Percentiles rank a stretch among this genome's conserved stretches.
Conservation (phyloP, 2,329 filamentous ascomycete species). For the Xylaria sp. region DNA sequence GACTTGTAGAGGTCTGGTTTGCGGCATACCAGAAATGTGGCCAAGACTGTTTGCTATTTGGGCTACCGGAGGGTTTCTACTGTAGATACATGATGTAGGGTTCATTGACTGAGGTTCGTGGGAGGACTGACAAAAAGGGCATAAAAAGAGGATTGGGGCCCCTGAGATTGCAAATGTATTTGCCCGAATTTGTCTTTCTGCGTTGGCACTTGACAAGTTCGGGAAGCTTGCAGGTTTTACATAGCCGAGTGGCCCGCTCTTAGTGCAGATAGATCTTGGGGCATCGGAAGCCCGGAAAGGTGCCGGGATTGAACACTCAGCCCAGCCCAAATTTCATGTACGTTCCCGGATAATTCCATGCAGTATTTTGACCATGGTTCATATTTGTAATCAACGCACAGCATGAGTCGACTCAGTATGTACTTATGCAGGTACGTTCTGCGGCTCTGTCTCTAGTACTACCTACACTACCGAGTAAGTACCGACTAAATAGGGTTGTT, state of each 20-base stretch:
- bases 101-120: neutral
- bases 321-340: neutral
- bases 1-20: neutral
- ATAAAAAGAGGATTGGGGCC: neutral
- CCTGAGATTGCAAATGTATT: neutral
- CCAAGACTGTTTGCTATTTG: neutral
- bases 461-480: no score
- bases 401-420: neutral
- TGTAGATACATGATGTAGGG: neutral
- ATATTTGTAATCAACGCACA: neutral
- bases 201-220: no score
- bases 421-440: neutral
- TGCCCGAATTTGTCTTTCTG: neutral
- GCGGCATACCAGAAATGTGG: neutral
- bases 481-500: no score
- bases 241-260: neutral
- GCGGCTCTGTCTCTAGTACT: conserved; percentile 4
- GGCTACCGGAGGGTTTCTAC: neutral
- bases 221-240: no score
- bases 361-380: neutral
- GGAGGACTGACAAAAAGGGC: neutral
- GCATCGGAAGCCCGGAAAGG: neutral
- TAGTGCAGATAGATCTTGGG: no score
- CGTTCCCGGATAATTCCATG: neutral
- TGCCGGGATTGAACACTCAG: no score